phyloP scores from a whole-genome alignment of 768 basidiomycete species.

The Agaricus bisporus region DNA sequence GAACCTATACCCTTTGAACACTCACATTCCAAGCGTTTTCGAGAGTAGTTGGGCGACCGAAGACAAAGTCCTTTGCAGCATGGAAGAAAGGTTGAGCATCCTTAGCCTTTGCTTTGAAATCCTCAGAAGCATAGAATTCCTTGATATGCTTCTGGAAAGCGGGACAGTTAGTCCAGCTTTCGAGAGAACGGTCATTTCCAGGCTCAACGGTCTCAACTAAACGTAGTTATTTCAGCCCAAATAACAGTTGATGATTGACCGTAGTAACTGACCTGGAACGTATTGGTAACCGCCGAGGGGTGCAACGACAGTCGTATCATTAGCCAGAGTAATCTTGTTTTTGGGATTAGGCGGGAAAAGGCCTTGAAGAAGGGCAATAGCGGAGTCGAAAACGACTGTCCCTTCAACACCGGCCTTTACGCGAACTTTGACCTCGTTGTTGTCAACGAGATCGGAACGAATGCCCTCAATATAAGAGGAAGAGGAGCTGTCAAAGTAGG shows the following conservation, averaged over 20 bases:
- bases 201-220: constrained; percentile 84
- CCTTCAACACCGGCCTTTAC: constrained; percentile 85
- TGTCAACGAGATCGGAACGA: constrained; percentile 63
- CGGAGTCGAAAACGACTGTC: constrained; percentile 80
- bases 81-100: constrained; percentile 62
- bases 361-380: constrained; percentile 80
- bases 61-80: constrained; percentile 62
- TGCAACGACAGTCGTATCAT: constrained; percentile 63
- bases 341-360: constrained; percentile 75
- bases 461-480: constrained; percentile 65
- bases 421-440: constrained; percentile 65
- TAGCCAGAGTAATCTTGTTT: constrained; percentile 73
- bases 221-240: background rate
- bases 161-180: constrained; percentile 66
- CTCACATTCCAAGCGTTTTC: constrained; percentile 77
- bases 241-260: constrained; percentile 3
- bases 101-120: constrained; percentile 57
- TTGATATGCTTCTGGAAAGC: constrained; percentile 61
- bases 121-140: constrained; percentile 51
- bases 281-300: constrained; percentile 86
- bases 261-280: constrained; percentile 50
- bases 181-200: constrained; percentile 73
- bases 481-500: constrained; percentile 63
- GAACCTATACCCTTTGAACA: background rate
- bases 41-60: constrained; percentile 58